These are phyloP conservation scores for Neurospora sp. DNA, from an alignment of 495 filamentous ascomycete species.

Conservation along the genomic window DNA sequence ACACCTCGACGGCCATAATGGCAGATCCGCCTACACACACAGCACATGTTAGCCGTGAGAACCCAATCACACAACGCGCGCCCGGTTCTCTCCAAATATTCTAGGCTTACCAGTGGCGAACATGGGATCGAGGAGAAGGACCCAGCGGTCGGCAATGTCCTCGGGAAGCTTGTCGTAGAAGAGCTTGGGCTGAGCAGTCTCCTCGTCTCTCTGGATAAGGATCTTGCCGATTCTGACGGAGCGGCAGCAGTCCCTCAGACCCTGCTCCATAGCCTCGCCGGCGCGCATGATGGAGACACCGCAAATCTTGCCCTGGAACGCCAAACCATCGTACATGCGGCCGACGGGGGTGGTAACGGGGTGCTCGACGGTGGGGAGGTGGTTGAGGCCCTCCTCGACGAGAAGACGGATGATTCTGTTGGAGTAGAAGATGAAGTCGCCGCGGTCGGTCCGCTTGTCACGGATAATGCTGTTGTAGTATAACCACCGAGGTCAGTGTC, in stretches of 20 bases:
- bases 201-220: slow-evolving; percentile 92
- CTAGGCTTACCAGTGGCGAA: slow-evolving; percentile 78
- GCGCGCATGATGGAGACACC: slow-evolving; percentile 98
- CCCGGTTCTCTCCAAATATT: not conserved
- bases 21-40: slow-evolving; percentile 68
- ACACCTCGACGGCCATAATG: slow-evolving; percentile 88
- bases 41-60: slow-evolving; percentile 4
- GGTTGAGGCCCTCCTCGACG: slow-evolving; percentile 95
- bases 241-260: slow-evolving; percentile 88
- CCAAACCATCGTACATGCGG: slow-evolving; percentile 76
- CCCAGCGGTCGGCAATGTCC: slow-evolving; percentile 87
- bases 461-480: slow-evolving; percentile 70
- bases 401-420: slow-evolving; percentile 97
- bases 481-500: slow-evolving; percentile 8
- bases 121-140: slow-evolving; percentile 95
- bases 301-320: slow-evolving; percentile 96
- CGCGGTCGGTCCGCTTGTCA: slow-evolving; percentile 75
- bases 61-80: not conserved
- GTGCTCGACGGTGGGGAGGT: slow-evolving; percentile 82
- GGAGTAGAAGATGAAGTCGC: slow-evolving; percentile 98
- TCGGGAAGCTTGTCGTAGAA: slow-evolving; percentile 96
- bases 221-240: slow-evolving; percentile 97
- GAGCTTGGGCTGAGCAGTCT: slow-evolving; percentile 79
- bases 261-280: slow-evolving; percentile 97
- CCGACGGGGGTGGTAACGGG: slow-evolving; percentile 86